phyloP scores from a whole-genome alignment of 768 basidiomycete species.

The Suillus americanus region DNA sequence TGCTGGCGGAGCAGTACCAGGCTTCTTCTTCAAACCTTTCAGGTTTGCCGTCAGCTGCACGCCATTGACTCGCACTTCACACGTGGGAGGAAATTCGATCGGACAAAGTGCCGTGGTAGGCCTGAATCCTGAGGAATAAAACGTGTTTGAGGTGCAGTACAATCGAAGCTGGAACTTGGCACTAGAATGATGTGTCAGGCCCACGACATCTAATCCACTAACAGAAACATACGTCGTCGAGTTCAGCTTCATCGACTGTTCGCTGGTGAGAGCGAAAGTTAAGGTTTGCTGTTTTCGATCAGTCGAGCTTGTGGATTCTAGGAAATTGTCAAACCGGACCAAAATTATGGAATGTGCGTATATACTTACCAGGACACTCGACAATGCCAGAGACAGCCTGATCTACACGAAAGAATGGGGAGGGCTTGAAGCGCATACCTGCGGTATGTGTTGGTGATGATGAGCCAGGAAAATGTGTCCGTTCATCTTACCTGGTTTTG shows the following conservation, averaged over 20 bases:
- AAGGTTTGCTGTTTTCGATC: conserved; percentile 70
- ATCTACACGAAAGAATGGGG: conserved; percentile 74
- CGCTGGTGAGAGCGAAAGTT: conserved; percentile 62
- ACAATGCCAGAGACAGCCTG: conserved; percentile 61
- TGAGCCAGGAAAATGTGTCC: conserved; percentile 9
- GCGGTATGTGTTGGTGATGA: conserved; percentile 15
- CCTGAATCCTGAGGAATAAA: conserved; percentile 60
- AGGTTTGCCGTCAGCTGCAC: conserved; percentile 68
- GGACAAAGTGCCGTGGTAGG: conserved; percentile 57
- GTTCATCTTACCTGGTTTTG: conserved; percentile 27
- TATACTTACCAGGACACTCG: conserved; percentile 76
- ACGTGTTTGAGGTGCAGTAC: conserved; percentile 85
- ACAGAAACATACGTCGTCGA: conserved; percentile 47
- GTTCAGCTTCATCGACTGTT: conserved; percentile 62
- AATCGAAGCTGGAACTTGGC: conserved; percentile 78
- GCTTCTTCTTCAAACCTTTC: conserved; percentile 93
- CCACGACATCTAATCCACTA: conserved; percentile 4
- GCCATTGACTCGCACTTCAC: conserved; percentile 86
- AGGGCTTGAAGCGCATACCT: conserved; percentile 78
- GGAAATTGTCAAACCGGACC: conserved; percentile 4
- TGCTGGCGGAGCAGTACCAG: conserved; percentile 91
- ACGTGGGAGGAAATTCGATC: conserved; percentile 89
- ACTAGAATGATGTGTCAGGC: conserved; percentile 33
- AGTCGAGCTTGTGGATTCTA: conserved; percentile 76
- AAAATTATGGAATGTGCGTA: not conserved